phyloP scores from a whole-genome alignment of 768 basidiomycete species.

The Tulasnella sp. region DNA sequence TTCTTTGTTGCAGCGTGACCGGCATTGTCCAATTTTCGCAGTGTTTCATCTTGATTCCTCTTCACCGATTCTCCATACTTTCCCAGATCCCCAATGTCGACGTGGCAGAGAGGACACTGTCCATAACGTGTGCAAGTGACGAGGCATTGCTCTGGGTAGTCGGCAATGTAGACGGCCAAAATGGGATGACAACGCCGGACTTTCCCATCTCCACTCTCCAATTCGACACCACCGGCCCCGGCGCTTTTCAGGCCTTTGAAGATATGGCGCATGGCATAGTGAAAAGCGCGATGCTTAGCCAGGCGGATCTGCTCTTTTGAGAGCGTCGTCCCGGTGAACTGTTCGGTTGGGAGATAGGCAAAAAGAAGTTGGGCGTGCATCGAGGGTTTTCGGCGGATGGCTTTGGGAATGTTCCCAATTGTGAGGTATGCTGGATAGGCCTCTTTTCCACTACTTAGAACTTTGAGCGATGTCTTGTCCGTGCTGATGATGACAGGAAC shows the following conservation, averaged over 20 bases:
- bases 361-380: constrained; percentile 38
- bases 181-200: constrained; percentile 39
- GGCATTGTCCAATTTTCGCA: constrained; percentile 37
- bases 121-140: constrained; percentile 24
- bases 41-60: constrained; percentile 45
- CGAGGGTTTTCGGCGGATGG: constrained; percentile 40
- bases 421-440: constrained; percentile 48
- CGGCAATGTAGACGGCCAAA: constrained; percentile 36
- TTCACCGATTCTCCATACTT: constrained; percentile 22
- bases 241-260: constrained; percentile 37
- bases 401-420: constrained; percentile 44
- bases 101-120: constrained; percentile 26
- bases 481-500: constrained; percentile 46
- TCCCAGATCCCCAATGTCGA: constrained; percentile 5
- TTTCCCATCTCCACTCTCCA: constrained; percentile 40
- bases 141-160: constrained; percentile 30
- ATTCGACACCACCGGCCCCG: constrained; percentile 36
- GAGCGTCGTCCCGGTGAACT: constrained; percentile 35
- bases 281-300: constrained; percentile 37
- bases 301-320: constrained; percentile 38
- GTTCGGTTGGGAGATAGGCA: constrained; percentile 41
- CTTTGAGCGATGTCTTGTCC: constrained; percentile 44
- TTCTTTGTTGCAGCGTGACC: constrained; percentile 31
- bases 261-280: constrained; percentile 38
- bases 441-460: constrained; percentile 41